phyloP scores from a whole-genome alignment of 208 protist species.

The Wallacemonas collosoma region DNA sequence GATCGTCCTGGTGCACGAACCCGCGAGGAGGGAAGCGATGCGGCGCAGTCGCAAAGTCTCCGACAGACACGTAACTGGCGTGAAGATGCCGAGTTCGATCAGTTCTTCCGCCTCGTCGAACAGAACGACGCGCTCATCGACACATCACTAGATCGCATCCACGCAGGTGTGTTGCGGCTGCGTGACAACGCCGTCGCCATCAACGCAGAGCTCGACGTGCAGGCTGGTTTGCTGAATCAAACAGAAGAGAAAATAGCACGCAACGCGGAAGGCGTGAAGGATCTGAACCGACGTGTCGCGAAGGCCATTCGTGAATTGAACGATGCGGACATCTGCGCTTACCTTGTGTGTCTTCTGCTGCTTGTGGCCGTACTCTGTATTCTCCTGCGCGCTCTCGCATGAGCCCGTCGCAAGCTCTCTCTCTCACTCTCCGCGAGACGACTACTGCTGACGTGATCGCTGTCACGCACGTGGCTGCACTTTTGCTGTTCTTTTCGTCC shows the following conservation, averaged over 20 bases:
- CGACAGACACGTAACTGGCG: slow-evolving; percentile 26
- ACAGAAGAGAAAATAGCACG: slow-evolving; percentile 43
- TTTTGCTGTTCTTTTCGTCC: too few species aligned
- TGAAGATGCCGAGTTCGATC: slow-evolving; percentile 64
- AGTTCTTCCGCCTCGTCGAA: slow-evolving; percentile 58
- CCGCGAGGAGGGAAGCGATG: neutral
- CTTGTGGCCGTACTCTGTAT: slow-evolving; percentile 42
- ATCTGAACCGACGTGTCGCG: slow-evolving; percentile 59
- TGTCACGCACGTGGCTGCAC: too few species aligned
- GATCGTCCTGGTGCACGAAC: neutral
- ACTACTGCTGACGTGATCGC: too few species aligned
- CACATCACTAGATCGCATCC: slow-evolving; percentile 63
- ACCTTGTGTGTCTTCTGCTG: slow-evolving; percentile 46
- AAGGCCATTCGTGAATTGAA: slow-evolving; percentile 54
- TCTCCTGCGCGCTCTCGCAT: slow-evolving; percentile 26
- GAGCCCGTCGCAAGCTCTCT: neutral
- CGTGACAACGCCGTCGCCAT: slow-evolving; percentile 64
- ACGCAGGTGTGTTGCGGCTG: slow-evolving; percentile 50
- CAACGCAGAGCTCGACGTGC: slow-evolving; percentile 56
- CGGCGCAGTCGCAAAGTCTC: neutral
- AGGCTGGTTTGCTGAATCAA: slow-evolving; percentile 55
- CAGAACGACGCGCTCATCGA: slow-evolving; percentile 67
- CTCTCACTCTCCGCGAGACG: neutral
- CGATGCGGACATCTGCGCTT: slow-evolving; percentile 54
- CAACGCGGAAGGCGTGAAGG: slow-evolving; percentile 38